Conservation (phyloP, 1,284 basidiomycete genomes). For the Gomphus sp. region DNA sequence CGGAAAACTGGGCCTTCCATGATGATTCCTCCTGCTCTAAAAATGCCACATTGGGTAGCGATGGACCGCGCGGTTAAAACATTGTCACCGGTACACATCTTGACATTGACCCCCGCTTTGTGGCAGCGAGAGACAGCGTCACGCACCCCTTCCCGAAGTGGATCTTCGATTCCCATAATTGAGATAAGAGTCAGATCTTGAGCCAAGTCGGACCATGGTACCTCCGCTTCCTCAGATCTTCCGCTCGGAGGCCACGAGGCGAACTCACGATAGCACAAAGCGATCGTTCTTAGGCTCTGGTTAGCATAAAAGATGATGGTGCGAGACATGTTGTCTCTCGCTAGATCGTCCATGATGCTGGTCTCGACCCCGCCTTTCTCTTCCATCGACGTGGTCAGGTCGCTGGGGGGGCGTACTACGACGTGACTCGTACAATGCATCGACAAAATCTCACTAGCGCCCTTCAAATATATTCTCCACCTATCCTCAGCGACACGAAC, state of each 20-base stretch:
- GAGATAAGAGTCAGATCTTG: conserved; percentile 76
- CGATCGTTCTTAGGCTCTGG: conserved; percentile 89
- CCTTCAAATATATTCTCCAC: conserved; percentile 84
- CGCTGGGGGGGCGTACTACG: conserved; percentile 35
- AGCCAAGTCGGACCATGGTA: conserved; percentile 67
- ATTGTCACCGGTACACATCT: conserved; percentile 99
- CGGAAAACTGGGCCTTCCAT: conserved; percentile 89
- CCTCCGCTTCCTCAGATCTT: conserved; percentile 48
- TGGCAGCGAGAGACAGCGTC: conserved; percentile 84
- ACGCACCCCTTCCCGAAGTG: conserved; percentile 82
- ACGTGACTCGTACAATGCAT: conserved; percentile 69
- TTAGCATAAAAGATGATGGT: conserved; percentile 98
- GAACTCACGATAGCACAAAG: conserved; percentile 88
- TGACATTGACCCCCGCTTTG: conserved; percentile 88
- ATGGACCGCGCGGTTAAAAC: conserved; percentile 92
- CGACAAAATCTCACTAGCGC: conserved; percentile 88
- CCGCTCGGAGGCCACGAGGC: conserved; percentile 73
- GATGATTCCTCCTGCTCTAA: conserved; percentile 84
- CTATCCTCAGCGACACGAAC: conserved; percentile 49
- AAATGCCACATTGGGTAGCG: conserved; percentile 92
- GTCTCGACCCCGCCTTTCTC: conserved; percentile 42
- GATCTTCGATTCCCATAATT: conserved; percentile 93
- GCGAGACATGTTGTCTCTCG: conserved; percentile 71
- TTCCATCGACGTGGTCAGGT: conserved; percentile 14
- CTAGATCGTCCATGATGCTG: conserved; percentile 50